Base-by-base conservation (phyloP, 1,284 basidiomycete species). In the Cryptococcus sp. region DNA sequence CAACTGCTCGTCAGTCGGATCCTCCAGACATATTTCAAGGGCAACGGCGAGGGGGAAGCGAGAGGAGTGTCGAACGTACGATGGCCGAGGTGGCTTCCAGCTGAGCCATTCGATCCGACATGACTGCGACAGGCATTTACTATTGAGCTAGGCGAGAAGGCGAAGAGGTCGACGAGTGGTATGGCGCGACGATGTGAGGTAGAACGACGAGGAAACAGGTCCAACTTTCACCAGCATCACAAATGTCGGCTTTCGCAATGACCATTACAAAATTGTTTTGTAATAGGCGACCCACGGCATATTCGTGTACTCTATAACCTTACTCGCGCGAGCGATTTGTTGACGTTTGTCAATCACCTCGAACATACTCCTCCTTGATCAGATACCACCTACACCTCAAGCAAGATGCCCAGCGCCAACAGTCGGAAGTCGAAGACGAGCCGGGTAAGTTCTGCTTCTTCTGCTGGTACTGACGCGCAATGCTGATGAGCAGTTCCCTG, bases 41-140 rank as follows among this genome's bases (percentile, higher is more conserved):
- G 14, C 6, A 5, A 19, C 34, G 32, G 36, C 25, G 45, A n/a
- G 10, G 5, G 43, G 16, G 22, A 36, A n/a, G 10, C 19, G 18
- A 35, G 39, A 16, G 32, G 3, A 22, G 33, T 25, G 2, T 33
- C 1, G 19, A 12, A 60, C 67, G 58, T 47, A 69, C 68, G 38
- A 69, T 65, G 48, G 64, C 65, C 4, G 68, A 71, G 12, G 64
- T 68, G 21, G 50, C 43, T 42, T 71, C 66, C 9, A 71, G 57
- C 45, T 60, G 57, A 9, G 66, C 65, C 24, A 42, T 42, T 10
- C 40, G 23, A 25, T 42, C 40, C 6, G 62, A 57, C 63, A 66
- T 70, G 40, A 40, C 53, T 10, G 46, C 44, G 6, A 60, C 43
- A 10, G 60, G 60, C 50, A 64, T 61, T 43, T 31, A 31, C 28